Evolutionary conservation across 1,284 basidiomycete genomes (phyloP).

Genomic region (Tilletia caries): DNA sequence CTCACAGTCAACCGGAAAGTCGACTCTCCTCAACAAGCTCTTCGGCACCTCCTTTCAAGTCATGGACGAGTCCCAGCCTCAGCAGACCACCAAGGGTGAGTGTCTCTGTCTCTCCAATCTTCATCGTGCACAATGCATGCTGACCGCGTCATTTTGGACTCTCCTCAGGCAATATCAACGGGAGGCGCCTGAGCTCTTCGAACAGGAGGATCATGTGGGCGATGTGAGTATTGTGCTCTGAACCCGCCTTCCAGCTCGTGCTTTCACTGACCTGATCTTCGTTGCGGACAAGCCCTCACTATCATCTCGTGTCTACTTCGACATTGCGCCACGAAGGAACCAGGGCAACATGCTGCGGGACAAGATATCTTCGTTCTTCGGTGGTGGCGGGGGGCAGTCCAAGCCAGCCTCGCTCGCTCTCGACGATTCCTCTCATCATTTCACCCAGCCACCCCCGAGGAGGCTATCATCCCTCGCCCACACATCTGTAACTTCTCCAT

Average conservation of each 20-base stretch:
- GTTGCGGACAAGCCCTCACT: conserved; percentile 6
- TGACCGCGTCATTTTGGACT: no score
- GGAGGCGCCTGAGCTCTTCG: conserved; percentile 4
- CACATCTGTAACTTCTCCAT: no score
- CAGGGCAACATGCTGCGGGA: conserved; percentile 17
- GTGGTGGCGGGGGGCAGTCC: background rate
- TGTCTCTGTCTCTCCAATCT: no score
- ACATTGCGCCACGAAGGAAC: background rate
- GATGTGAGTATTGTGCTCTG: conserved; percentile 6
- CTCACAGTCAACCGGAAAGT: conserved; percentile 98
- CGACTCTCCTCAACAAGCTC: conserved; percentile 88
- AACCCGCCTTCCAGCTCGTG: background rate
- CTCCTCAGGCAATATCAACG: conserved; percentile 10
- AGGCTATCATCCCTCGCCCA: no score
- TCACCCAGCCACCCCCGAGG: no score
- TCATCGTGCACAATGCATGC: no score
- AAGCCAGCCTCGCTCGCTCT: no score
- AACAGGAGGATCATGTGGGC: conserved; percentile 7
- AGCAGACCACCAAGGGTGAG: conserved; percentile 82
- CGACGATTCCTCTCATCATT: no score
- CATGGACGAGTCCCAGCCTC: conserved; percentile 87
- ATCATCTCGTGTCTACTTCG: conserved; percentile 15
- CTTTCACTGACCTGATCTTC: background rate
- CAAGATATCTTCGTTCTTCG: conserved; percentile 13
- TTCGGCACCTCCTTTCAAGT: conserved; percentile 98